Conservation (phyloP, 106 monocot species). For the Iris macrosiphon region DNA sequence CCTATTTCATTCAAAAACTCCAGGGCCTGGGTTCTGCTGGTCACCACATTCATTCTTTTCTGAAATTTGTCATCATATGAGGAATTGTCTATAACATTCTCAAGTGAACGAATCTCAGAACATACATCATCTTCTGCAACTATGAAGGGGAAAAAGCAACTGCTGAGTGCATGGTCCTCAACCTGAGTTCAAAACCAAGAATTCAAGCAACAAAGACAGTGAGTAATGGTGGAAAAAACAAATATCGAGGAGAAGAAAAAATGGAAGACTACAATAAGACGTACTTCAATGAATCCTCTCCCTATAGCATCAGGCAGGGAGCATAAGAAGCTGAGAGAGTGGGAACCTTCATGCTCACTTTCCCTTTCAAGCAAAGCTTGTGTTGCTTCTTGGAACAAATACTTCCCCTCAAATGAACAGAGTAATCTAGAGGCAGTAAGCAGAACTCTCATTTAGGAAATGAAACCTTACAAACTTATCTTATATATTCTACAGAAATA, state of each 20-base stretch:
- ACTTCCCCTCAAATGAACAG: conserved; percentile 83
- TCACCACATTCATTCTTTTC: conserved; percentile 1
- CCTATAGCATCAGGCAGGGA: conserved; percentile 49
- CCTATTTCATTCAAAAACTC: conserved; percentile 78
- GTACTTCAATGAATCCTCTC: conserved; percentile 83
- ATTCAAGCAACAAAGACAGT: not conserved
- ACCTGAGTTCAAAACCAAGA: conserved; percentile 29
- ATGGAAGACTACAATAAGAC: not conserved
- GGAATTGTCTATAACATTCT: conserved; percentile 18
- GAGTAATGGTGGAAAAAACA: not conserved
- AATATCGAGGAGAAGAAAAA: not conserved
- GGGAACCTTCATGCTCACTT: conserved; percentile 7
- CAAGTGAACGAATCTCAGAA: conserved; percentile 63
- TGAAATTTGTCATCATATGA: conserved; percentile 2
- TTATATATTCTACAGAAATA: no score
- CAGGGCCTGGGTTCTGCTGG: conserved; percentile 34
- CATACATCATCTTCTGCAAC: conserved; percentile 75
- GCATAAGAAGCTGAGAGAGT: conserved; percentile 47
- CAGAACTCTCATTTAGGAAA: not conserved
- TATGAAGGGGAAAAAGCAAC: conserved; percentile 75
- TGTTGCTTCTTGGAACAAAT: conserved; percentile 54
- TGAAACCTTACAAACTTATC: no score
- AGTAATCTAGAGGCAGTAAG: conserved; percentile 42
- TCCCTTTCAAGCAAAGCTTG: conserved; percentile 15
- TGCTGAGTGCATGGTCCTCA: conserved; percentile 61